Percentiles rank a stretch among this genome's conserved stretches.
phyloP scores from a whole-genome alignment of 148 eudicot genomes.

The Nepenthes gracilis region DNA sequence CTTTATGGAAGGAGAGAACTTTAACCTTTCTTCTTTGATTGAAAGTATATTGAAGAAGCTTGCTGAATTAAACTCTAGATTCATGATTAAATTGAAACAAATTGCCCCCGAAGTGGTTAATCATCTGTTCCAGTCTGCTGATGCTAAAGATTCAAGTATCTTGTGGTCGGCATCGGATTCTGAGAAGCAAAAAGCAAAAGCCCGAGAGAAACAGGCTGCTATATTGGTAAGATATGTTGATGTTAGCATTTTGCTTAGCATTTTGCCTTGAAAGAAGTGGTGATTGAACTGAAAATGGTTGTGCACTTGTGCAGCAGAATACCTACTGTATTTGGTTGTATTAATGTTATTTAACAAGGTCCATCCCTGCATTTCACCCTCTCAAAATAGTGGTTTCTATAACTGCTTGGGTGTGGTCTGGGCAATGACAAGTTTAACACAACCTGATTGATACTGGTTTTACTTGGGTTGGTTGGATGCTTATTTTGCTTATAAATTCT shows the following conservation, averaged over 20 bases:
- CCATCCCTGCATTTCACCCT: too few species aligned
- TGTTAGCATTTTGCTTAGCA: not conserved
- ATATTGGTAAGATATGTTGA: conserved; percentile 48
- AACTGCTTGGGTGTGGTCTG: not conserved
- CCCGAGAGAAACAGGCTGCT: conserved; percentile 93
- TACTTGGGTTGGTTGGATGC: not conserved
- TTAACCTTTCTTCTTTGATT: conserved; percentile 53
- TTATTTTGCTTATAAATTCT: not conserved
- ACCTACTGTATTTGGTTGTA: too few species aligned
- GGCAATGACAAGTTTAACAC: not conserved
- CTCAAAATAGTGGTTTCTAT: too few species aligned
- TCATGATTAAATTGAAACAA: conserved; percentile 48
- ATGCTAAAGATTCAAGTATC: conserved; percentile 14
- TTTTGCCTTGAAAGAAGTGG: not conserved
- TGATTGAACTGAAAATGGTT: too few species aligned
- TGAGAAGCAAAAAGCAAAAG: conserved; percentile 90
- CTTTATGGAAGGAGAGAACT: conserved; percentile 48
- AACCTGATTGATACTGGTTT: not conserved
- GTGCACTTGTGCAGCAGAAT: too few species aligned
- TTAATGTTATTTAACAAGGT: too few species aligned
- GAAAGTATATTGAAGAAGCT: conserved; percentile 60
- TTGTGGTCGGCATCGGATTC: conserved; percentile 26
- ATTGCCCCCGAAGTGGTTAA: conserved; percentile 69
- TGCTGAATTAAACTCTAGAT: conserved; percentile 60
- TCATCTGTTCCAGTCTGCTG: conserved; percentile 21